Conservation (phyloP, 2,329 filamentous ascomycete species). For the Zasmidium citrigriseum region DNA sequence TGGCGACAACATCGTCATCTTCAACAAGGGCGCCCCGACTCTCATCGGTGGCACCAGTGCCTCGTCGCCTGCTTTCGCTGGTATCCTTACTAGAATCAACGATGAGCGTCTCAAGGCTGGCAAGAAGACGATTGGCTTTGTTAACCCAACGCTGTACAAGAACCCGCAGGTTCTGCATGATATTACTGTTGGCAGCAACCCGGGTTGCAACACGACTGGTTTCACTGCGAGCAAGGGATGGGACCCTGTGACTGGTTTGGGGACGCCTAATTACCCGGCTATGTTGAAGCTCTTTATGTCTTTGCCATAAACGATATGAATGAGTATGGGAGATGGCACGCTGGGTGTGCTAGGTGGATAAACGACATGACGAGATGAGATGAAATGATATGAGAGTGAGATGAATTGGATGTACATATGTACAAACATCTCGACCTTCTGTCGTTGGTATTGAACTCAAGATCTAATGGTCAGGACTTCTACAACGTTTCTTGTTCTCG, state of each 20-base stretch:
- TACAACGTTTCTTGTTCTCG: neutral
- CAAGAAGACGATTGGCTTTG: slow-evolving; percentile 31
- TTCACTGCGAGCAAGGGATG: slow-evolving; percentile 30
- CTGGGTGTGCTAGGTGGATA: neutral
- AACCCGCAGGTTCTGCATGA: slow-evolving; percentile 40
- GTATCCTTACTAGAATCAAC: slow-evolving; percentile 32
- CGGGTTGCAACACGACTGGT: slow-evolving; percentile 13
- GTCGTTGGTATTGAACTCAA: neutral
- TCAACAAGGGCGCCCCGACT: slow-evolving; percentile 21
- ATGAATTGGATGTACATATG: neutral
- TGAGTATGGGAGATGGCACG: neutral
- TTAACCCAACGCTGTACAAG: slow-evolving; percentile 41
- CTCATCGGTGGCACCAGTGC: slow-evolving; percentile 32
- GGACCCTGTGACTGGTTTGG: slow-evolving; percentile 31
- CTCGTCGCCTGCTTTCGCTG: slow-evolving; percentile 27
- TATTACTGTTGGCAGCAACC: slow-evolving; percentile 38
- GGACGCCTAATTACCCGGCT: slow-evolving; percentile 24
- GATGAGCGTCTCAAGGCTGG: slow-evolving; percentile 29
- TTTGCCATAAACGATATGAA: slow-evolving; percentile 4
- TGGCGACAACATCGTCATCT: slow-evolving; percentile 31
- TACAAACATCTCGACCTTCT: neutral
- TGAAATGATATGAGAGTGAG: neutral
- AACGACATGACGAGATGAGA: neutral
- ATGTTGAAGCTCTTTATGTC: slow-evolving; percentile 23
- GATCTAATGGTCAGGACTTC: neutral